phyloP scores from a whole-genome alignment of 1,284 basidiomycete species.

The Coniophora puteana region DNA sequence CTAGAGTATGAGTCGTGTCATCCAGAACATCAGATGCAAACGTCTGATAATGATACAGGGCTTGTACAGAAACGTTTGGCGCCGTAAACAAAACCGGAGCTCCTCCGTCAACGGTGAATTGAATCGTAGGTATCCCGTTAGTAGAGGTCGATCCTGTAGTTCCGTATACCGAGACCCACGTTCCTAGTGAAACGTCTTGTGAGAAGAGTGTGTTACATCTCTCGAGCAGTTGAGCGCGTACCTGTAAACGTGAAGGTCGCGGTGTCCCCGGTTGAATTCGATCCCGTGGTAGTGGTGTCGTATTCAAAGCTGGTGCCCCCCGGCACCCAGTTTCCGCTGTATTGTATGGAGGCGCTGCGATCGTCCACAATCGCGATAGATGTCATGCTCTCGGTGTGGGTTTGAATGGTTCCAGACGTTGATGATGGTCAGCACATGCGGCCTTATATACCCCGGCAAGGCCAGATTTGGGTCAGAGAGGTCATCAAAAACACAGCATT shows the following conservation, averaged over 20 bases:
- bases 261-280: slow-evolving; percentile 1
- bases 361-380: slow-evolving; percentile 7
- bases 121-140: not conserved
- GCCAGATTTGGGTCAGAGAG: too few species aligned
- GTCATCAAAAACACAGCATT: too few species aligned
- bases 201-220: not conserved
- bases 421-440: too few species aligned
- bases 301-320: not conserved
- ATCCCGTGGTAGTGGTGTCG: slow-evolving; percentile 3
- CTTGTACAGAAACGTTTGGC: not conserved
- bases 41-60: slow-evolving; percentile 4
- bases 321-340: slow-evolving; percentile 1
- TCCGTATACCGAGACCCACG: slow-evolving; percentile 4
- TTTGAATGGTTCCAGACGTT: too few species aligned
- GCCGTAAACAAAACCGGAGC: not conserved
- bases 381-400: too few species aligned
- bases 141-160: not conserved
- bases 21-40: slow-evolving; percentile 1
- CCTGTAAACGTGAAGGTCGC: slow-evolving; percentile 4
- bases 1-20: not conserved
- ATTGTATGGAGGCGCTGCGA: not conserved
- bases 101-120: not conserved
- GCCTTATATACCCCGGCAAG: too few species aligned
- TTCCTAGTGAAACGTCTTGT: not conserved
- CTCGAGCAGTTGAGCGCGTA: not conserved